Base-by-base conservation (phyloP, 352 stramenopile species). In the Phytophthora quininea region DNA sequence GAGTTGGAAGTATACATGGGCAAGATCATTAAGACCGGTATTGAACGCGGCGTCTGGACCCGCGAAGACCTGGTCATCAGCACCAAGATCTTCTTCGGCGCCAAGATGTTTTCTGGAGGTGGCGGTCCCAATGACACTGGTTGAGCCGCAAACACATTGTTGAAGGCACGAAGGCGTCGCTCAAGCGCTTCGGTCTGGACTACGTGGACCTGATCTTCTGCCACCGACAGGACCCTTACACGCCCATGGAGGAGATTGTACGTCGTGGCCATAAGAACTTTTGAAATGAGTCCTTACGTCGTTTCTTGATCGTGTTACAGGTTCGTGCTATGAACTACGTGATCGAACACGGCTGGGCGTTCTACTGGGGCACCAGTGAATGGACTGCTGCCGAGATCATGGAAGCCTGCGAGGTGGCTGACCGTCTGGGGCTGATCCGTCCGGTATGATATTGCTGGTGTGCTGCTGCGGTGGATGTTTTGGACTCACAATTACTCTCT, bases 51-150 rank as follows among this genome's bases (percentile, higher is more conserved):
- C 7, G 19, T 75, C 27, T 82, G 65, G 66, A 55, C 40, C 1
- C 70, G 80, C 12, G 77, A 89, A 33, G 76, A 89, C 11, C 61
- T 91, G 24, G 68, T 91, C 30, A 63, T 91, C 50, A 80, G 60
- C 31, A 90, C 82, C 51, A 91, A 91, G 67, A 77, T 91, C 56
- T 82, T 79, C 50, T 69, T 82, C 31, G 75, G 75, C 30, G 53
- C 62, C 47, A 58, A 65, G 12, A 52, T 52, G 27, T 61, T 57
- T 27, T 65, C 63, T 2, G 40, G 51, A n/a, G 55, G 29, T 30
- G 62, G 64, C 29, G 50, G 57, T 10, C 70, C 65, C 6, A 83
- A 79, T 50, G 48, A 58, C 45, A 45, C 62, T n/a, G 57, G 64
- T n/a, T 74, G 33, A 83, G 62, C 35, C 58, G 69, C 43, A 79